Percentiles rank a stretch among this genome's conserved stretches.
phyloP scores from a whole-genome alignment of 2,329 filamentous ascomycete genomes.

The Microdochium trichocladiopsis region DNA sequence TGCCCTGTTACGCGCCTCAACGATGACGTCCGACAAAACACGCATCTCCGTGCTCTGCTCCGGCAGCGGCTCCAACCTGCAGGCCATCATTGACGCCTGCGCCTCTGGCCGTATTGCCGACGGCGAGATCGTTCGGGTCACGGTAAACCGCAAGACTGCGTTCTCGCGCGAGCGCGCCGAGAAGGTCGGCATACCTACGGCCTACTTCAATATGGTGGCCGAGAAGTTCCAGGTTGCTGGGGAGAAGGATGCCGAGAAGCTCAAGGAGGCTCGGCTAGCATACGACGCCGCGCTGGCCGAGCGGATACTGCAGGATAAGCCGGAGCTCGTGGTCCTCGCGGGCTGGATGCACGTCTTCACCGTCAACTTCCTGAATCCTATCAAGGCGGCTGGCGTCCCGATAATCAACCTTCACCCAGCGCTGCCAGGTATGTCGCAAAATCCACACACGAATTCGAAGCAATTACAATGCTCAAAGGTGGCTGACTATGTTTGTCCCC shows the following conservation, averaged over 20 bases:
- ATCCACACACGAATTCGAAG: too few relatives aligned
- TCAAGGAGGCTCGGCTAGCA: constrained; percentile 51
- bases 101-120: constrained; percentile 27
- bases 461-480: neutral
- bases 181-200: constrained; percentile 58
- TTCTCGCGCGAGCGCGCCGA: constrained; percentile 33
- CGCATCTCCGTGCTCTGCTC: constrained; percentile 54
- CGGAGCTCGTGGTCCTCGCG: constrained; percentile 72
- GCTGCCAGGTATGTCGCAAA: constrained; percentile 34
- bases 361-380: constrained; percentile 59
- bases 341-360: constrained; percentile 86
- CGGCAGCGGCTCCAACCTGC: constrained; percentile 64
- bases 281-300: constrained; percentile 73
- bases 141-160: constrained; percentile 41
- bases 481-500: neutral
- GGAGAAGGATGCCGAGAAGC: constrained; percentile 49
- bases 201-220: constrained; percentile 74
- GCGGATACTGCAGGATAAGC: constrained; percentile 55
- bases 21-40: neutral
- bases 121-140: constrained; percentile 36
- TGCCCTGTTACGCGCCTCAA: neutral
- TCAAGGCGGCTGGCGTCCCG: constrained; percentile 53
- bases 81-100: constrained; percentile 57
- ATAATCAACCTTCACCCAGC: constrained; percentile 82
- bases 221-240: constrained; percentile 56